phyloP scores from a whole-genome alignment of 2,329 filamentous ascomycete genomes.

The Scedosporium minutisporum region DNA sequence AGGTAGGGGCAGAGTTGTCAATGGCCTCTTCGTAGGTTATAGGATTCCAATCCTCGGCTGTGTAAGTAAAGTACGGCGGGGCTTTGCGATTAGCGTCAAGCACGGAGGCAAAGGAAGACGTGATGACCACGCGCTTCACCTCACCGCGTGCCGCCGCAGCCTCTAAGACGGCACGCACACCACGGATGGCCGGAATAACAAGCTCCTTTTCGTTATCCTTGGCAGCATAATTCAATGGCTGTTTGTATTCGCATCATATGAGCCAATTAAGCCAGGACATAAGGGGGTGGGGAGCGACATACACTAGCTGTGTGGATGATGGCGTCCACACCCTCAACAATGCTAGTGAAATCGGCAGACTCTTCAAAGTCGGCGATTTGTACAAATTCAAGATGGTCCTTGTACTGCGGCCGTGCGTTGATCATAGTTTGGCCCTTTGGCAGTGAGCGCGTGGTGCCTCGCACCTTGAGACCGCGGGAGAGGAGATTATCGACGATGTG shows the following conservation, averaged over 20 bases:
- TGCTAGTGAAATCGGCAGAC: conserved; percentile 14
- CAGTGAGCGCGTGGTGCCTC: conserved; percentile 25
- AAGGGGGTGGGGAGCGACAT: neutral
- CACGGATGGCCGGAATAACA: conserved; percentile 34
- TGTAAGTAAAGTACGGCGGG: conserved; percentile 41
- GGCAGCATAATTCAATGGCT: conserved; percentile 32
- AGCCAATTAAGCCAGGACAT: too few species aligned
- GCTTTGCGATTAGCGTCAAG: conserved; percentile 37
- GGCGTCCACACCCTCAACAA: conserved; percentile 16
- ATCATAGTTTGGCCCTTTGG: conserved; percentile 4
- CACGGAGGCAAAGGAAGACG: conserved; percentile 59
- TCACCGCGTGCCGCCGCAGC: conserved; percentile 17
- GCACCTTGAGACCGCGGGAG: conserved; percentile 23
- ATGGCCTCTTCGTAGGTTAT: conserved; percentile 40
- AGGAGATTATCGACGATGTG: conserved; percentile 27
- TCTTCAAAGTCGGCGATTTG: conserved; percentile 21
- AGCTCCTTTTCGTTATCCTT: conserved; percentile 35
- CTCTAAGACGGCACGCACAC: conserved; percentile 30
- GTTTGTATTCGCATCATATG: too few species aligned
- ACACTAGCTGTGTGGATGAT: conserved; percentile 29
- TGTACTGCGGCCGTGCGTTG: conserved; percentile 8
- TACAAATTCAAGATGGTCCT: conserved; percentile 20
- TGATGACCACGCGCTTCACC: conserved; percentile 38
- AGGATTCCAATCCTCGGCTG: conserved; percentile 47
- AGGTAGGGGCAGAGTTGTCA: conserved; percentile 27